A percentile compares a stretch with the other conserved stretches of the same genome.
These are phyloP conservation scores for Artemisia tridentata DNA, from an alignment of 129 eudicot genomes.

Conservation along the genomic window DNA sequence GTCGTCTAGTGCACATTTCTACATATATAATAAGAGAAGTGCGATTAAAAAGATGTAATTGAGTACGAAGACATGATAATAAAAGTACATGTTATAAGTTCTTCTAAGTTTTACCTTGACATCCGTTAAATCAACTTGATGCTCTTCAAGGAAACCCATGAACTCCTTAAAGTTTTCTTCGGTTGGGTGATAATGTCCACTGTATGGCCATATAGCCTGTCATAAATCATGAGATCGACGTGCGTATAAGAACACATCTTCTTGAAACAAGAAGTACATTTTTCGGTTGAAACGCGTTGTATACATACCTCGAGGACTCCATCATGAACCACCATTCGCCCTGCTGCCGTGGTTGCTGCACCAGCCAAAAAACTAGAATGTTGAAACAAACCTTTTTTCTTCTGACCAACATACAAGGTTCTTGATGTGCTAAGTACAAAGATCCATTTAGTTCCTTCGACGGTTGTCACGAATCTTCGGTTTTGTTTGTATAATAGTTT, in stretches of 20 bases:
- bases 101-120: slow-evolving; percentile 51
- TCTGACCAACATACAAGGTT: slow-evolving; percentile 66
- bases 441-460: slow-evolving; percentile 76
- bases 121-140: slow-evolving; percentile 49
- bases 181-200: slow-evolving; percentile 80
- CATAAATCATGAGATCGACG: background rate
- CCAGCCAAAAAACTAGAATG: slow-evolving; percentile 97
- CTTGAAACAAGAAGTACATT: background rate
- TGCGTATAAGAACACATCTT: no score
- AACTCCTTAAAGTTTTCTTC: slow-evolving; percentile 71
- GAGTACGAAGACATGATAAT: no score
- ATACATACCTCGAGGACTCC: slow-evolving; percentile 67
- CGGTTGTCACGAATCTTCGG: slow-evolving; percentile 46
- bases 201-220: slow-evolving; percentile 85
- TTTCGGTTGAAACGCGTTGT: background rate
- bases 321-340: slow-evolving; percentile 61
- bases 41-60: background rate
- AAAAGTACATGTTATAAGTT: background rate
- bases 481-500: slow-evolving; percentile 57
- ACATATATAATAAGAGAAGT: slow-evolving; percentile 9
- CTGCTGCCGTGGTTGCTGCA: slow-evolving; percentile 83
- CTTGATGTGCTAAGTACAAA: slow-evolving; percentile 88
- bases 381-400: slow-evolving; percentile 72
- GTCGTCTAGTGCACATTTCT: slow-evolving; percentile 58
- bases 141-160: slow-evolving; percentile 53